These are phyloP conservation scores for Penicillium herquei DNA, from an alignment of 495 filamentous ascomycete species.

Conservation along the genomic window DNA sequence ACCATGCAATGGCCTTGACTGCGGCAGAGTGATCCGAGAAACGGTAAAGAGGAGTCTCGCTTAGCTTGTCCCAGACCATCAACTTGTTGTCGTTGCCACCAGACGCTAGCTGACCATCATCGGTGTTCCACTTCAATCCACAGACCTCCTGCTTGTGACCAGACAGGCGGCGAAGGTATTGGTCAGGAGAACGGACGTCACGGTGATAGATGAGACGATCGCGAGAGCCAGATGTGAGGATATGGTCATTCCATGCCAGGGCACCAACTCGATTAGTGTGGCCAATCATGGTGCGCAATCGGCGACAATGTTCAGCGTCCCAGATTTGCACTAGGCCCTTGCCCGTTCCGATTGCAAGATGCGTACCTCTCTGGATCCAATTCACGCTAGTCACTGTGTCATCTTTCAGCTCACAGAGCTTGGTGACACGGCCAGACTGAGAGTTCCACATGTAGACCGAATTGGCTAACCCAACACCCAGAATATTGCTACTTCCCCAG, in stretches of 20 bases:
- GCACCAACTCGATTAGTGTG: constrained; percentile 89
- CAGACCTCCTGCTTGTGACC: constrained; percentile 99
- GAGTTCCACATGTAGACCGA: constrained; percentile 99
- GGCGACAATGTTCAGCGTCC: constrained; percentile 83
- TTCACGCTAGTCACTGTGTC: constrained; percentile 94
- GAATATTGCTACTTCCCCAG: constrained; percentile 92
- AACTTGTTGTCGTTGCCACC: constrained; percentile 98
- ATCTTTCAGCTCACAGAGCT: constrained; percentile 88
- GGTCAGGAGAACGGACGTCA: constrained; percentile 90
- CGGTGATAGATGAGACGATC: constrained; percentile 93
- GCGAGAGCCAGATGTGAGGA: constrained; percentile 90
- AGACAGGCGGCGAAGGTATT: constrained; percentile 74
- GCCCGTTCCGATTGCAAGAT: constrained; percentile 89
- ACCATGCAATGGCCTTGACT: constrained; percentile 99
- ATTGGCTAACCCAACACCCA: constrained; percentile 87
- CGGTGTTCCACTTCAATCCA: constrained; percentile 94
- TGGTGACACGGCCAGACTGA: constrained; percentile 77
- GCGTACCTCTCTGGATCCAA: constrained; percentile 95
- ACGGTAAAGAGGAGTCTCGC: constrained; percentile 81
- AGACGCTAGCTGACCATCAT: constrained; percentile 91
- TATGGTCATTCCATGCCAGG: constrained; percentile 96
- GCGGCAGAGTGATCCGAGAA: constrained; percentile 92
- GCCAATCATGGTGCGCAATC: constrained; percentile 92
- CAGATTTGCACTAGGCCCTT: constrained; percentile 96
- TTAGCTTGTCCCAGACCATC: constrained; percentile 95